Evolutionary conservation across 2,329 filamentous ascomycete genomes (phyloP), one percentile per base, ranked within the genome.

Genomic region (Sporothrix dimorphospora): DNA sequence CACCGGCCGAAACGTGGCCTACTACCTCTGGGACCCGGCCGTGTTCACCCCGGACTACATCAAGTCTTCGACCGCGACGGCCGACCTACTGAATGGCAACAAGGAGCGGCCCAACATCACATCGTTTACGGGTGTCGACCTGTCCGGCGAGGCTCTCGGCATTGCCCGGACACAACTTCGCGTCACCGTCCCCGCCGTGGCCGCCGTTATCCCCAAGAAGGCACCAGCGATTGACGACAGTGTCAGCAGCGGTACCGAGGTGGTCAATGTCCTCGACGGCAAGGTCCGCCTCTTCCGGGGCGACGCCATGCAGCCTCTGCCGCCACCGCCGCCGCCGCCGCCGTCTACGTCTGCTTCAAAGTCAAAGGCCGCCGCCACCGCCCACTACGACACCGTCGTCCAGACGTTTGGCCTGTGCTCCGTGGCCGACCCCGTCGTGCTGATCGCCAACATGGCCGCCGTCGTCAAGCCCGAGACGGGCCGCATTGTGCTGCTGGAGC

Each of bases 331-430:
- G n/a, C n/a, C n/a, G n/a, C n/a, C n/a, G 1, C 68, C 27, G 3
- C 72, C 71, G 77, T 80, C 47, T 9, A 5, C 38, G 2, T 2
- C 40, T 1, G n/a, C 34, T 1, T 1, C 80, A 75, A 19, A n/a
- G 19, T n/a, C n/a, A n/a, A n/a, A n/a, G n/a, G n/a, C n/a, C n/a
- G n/a, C n/a, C n/a, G n/a, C n/a, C n/a, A 49, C 51, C 14, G 11
- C 21, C 30, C n/a, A 53, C n/a, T 91, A 90, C 80, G 89, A 91
- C 80, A 90, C 88, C 1, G 81, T 91, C 49, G 78, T 91, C 40
- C 88, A 91, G 77, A 90, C 88, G 0, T 91, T 91, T 80, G 89
- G 88, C 4, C 83, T 91, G 34, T 91, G 89, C 80, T 89, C 86
- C 76, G 88, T 90, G 2, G 81, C 82, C 4, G 85, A 90, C 76